These are phyloP conservation scores for Eimeria maxima DNA, from an alignment of 169 alveolate genomes.

Conservation along the genomic window DNA sequence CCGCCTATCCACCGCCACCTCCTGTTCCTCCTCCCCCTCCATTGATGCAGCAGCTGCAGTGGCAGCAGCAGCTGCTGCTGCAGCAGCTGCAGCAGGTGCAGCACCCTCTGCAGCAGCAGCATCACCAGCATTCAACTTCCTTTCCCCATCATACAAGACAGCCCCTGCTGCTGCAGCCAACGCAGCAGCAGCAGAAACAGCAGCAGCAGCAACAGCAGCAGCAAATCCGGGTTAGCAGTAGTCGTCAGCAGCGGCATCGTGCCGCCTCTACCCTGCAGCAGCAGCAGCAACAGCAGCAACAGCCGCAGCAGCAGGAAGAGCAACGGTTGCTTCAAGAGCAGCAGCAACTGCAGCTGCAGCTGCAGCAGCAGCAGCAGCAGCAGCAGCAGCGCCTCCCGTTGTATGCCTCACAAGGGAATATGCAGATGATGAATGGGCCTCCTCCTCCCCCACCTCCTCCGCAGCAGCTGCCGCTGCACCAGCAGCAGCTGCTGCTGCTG, in stretches of 20 bases:
- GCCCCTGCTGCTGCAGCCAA: neutral
- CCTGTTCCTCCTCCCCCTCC: neutral
- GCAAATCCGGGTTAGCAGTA: neutral
- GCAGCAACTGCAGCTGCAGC: neutral
- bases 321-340: neutral
- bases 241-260: conserved; percentile 33
- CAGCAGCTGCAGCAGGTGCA: neutral
- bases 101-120: neutral
- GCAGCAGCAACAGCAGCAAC: conserved; percentile 35
- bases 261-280: neutral
- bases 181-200: neutral
- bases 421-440: neutral
- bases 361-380: conserved; percentile 55
- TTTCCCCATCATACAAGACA: neutral
- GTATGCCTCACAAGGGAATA: neutral
- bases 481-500: neutral
- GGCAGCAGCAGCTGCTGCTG: conserved; percentile 18
- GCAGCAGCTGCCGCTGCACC: conserved; percentile 14
- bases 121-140: neutral
- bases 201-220: conserved; percentile 29
- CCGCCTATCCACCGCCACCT: conserved; percentile 1
- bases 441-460: neutral
- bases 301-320: conserved; percentile 13
- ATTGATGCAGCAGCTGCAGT: neutral
- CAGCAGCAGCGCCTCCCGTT: neutral